These are phyloP conservation scores for Prunus mongolica DNA, from an alignment of 306 rosid genomes.

Conservation along the genomic window DNA sequence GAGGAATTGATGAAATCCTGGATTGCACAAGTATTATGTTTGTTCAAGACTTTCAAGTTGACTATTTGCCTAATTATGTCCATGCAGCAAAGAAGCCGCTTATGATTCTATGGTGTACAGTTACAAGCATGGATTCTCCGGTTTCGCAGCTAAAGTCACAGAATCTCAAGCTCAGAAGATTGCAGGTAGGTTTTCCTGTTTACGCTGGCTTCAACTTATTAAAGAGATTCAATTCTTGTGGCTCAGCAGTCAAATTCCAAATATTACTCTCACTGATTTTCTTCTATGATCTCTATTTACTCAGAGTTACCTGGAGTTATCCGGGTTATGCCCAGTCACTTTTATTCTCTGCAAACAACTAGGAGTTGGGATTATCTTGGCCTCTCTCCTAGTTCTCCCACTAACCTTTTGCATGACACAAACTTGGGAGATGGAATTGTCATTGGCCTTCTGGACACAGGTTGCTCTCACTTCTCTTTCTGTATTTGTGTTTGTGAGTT, in stretches of 20 bases:
- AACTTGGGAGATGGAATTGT: slow-evolving; percentile 12
- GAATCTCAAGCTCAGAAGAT: slow-evolving; percentile 28
- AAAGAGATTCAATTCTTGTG: neutral
- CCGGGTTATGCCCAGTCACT: neutral
- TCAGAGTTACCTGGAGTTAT: neutral
- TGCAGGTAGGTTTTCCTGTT: slow-evolving; percentile 11
- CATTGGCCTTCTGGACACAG: neutral
- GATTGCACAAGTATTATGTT: slow-evolving; percentile 9
- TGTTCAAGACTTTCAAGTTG: no score
- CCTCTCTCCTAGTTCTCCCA: neutral
- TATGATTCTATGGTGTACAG: slow-evolving; percentile 34
- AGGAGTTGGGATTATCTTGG: slow-evolving; percentile 22
- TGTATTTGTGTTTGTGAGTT: no score
- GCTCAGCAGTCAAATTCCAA: no score
- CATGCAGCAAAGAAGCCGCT: slow-evolving; percentile 26
- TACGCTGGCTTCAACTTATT: neutral
- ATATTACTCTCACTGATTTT: neutral
- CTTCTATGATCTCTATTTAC: neutral
- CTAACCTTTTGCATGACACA: neutral
- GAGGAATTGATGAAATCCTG: no score
- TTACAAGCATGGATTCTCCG: slow-evolving; percentile 39
- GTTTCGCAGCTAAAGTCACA: slow-evolving; percentile 40
- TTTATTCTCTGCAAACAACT: slow-evolving; percentile 4
- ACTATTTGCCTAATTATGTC: no score
- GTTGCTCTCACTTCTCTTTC: no score